Percentiles rank a stretch among this genome's conserved stretches.
These are phyloP conservation scores for Dissophora globulifera DNA, from an alignment of 192 early-diverging fungal species.

Conservation along the genomic window DNA sequence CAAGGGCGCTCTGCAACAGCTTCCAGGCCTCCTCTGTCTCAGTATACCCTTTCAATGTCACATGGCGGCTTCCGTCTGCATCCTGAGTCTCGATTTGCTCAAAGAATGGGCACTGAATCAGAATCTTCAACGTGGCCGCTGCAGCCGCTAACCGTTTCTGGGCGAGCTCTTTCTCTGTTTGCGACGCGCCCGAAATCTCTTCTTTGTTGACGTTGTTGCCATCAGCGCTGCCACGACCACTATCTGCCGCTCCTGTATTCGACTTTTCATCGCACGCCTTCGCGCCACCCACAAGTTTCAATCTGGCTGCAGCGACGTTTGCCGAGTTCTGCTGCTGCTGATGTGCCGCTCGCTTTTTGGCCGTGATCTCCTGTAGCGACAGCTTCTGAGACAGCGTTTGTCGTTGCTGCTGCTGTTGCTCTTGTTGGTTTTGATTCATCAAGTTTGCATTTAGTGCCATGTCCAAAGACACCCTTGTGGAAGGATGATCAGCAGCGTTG, in stretches of 20 bases:
- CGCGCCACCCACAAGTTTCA: slow-evolving; percentile 18
- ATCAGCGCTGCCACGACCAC: no score
- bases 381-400: no score
- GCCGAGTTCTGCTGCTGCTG: slow-evolving; percentile 5
- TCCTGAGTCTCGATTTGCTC: slow-evolving; percentile 21
- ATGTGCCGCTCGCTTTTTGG: slow-evolving; percentile 13
- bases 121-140: neutral
- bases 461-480: no score
- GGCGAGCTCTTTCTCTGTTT: neutral
- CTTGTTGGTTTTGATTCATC: no score
- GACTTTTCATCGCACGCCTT: no score
- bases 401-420: neutral
- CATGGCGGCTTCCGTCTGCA: neutral
- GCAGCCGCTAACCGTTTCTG: neutral
- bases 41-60: slow-evolving; percentile 43
- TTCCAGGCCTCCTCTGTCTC: slow-evolving; percentile 43
- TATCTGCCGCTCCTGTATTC: no score
- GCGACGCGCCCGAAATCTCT: neutral
- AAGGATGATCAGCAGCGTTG: no score
- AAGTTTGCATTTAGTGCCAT: no score
- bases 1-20: slow-evolving; percentile 8
- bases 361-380: slow-evolving; percentile 20
- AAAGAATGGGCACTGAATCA: slow-evolving; percentile 41
- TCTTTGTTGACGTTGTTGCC: neutral
- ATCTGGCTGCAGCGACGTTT: neutral